Base-by-base conservation (phyloP, 139 green algal genomes). In the Chlorella vulgaris region DNA sequence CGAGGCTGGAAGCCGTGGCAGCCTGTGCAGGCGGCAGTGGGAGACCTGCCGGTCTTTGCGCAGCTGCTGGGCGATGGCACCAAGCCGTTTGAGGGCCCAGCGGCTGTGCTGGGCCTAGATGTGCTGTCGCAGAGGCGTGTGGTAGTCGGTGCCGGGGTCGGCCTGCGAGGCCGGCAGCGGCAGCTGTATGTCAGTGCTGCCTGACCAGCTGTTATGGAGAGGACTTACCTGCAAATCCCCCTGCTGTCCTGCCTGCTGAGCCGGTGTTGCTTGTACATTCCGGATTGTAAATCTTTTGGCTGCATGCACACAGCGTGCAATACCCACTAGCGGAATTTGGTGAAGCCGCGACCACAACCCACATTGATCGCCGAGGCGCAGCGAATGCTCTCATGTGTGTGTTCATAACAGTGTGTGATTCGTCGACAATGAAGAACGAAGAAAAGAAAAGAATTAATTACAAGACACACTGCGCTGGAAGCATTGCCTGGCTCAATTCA, bases 71-170 rank as follows among this genome's bases (percentile, higher is more conserved):
- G 74, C n/a, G 77, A 83, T 22, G 77, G 77, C 29, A 65, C 35
- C 38, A 76, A 28, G 35, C 77, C 77, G 0, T 83, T 69, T 51
- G 42, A 65, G 2, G 77, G 77, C 10, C 77, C 77, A 0, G 77
- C 77, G 1, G 66, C 66, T 26, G 47, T 83, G 65, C 29, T 83
- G 31, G 77, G 77, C 4, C 77, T 83, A 50, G 77, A 83, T 21
- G 66, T 83, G 26, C 66, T 83, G 77, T 58, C 42, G 24, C 77
- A 83, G 50, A 47, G 77, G 33, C 51, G 77, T 8, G 77, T 83
- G 43, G 50, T 83, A 36, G 38, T 83, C 7, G 36, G 65, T 3
- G 47, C 77, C 2, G 77, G 77, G 26, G 65, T 28, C 10, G 47
- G 50, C 42, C 7, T 0, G 18, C 3, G 10, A 28, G 51, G 65